phyloP scores from a whole-genome alignment of 1,284 basidiomycete species.

The Peniophora sp. region DNA sequence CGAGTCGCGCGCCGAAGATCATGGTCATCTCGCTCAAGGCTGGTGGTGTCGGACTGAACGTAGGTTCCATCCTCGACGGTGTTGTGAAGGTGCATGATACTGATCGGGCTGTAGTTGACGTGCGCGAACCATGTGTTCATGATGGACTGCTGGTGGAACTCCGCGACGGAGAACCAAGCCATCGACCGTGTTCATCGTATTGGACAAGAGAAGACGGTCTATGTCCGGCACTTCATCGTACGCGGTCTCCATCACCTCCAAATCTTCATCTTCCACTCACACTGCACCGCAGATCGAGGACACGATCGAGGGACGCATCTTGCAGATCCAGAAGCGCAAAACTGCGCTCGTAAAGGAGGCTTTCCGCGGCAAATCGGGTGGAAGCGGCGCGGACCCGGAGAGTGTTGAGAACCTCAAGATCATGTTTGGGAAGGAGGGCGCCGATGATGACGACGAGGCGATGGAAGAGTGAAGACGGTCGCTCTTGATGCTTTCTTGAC shows the following conservation, averaged over 20 bases:
- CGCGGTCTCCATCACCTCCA: constrained; percentile 17
- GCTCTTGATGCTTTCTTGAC: no score
- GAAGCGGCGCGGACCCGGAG: constrained; percentile 43
- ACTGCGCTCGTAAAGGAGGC: constrained; percentile 79
- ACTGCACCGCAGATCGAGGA: constrained; percentile 42
- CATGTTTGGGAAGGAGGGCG: constrained; percentile 48
- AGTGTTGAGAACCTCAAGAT: constrained; percentile 73
- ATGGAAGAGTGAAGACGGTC: no score
- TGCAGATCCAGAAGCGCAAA: constrained; percentile 87
- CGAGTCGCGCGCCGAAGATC: constrained; percentile 65
- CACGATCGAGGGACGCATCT: constrained; percentile 75
- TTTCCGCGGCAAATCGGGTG: constrained; percentile 43
- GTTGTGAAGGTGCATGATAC: not conserved
- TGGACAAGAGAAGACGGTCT: constrained; percentile 79
- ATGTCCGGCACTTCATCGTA: constrained; percentile 88
- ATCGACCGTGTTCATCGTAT: constrained; percentile 79
- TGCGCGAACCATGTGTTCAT: constrained; percentile 82
- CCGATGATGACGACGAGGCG: no score
- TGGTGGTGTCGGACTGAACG: constrained; percentile 89
- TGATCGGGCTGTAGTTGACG: constrained; percentile 41
- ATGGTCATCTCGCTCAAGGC: constrained; percentile 89
- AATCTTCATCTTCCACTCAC: not conserved
- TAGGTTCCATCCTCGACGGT: constrained; percentile 23
- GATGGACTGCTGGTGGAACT: constrained; percentile 98
- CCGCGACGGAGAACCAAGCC: constrained; percentile 85